These are phyloP conservation scores for Ascochyta pisi DNA, from an alignment of 2,329 filamentous ascomycete species.

Conservation along the genomic window DNA sequence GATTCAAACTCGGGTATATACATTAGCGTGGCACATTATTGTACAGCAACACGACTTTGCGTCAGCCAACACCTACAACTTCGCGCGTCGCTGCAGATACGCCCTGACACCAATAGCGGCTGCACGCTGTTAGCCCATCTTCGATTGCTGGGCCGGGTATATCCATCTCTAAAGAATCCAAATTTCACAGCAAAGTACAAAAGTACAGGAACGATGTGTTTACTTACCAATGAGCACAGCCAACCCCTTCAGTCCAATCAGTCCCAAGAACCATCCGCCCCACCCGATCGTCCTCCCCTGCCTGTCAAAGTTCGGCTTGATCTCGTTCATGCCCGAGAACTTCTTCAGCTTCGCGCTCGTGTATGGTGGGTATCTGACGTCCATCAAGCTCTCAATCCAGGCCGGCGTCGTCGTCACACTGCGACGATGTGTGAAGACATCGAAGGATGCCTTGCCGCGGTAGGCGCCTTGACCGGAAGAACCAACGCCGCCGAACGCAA, in stretches of 20 bases:
- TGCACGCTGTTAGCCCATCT: slow-evolving; percentile 27
- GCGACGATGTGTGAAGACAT: slow-evolving; percentile 69
- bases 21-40: not conserved
- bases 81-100: slow-evolving; percentile 40
- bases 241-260: slow-evolving; percentile 41
- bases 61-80: slow-evolving; percentile 23
- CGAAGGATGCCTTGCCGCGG: slow-evolving; percentile 76
- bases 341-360: slow-evolving; percentile 60
- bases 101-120: slow-evolving; percentile 37
- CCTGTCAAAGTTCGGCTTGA: slow-evolving; percentile 67
- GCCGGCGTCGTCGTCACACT: slow-evolving; percentile 67
- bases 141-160: not conserved
- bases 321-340: slow-evolving; percentile 57
- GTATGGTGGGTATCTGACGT: slow-evolving; percentile 71
- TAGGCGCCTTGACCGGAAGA: slow-evolving; percentile 79
- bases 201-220: not conserved
- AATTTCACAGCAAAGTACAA: not conserved
- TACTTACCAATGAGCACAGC: slow-evolving; percentile 44
- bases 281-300: slow-evolving; percentile 53
- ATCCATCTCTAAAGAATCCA: not conserved
- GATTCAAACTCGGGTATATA: not conserved
- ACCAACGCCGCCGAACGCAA: slow-evolving; percentile 85
- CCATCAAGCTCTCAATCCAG: slow-evolving; percentile 72
- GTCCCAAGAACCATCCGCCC: slow-evolving; percentile 42
- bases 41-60: slow-evolving; percentile 1